These are phyloP conservation scores for Colletotrichum shisoi DNA, from an alignment of 2,329 filamentous ascomycete genomes.

Conservation along the genomic window DNA sequence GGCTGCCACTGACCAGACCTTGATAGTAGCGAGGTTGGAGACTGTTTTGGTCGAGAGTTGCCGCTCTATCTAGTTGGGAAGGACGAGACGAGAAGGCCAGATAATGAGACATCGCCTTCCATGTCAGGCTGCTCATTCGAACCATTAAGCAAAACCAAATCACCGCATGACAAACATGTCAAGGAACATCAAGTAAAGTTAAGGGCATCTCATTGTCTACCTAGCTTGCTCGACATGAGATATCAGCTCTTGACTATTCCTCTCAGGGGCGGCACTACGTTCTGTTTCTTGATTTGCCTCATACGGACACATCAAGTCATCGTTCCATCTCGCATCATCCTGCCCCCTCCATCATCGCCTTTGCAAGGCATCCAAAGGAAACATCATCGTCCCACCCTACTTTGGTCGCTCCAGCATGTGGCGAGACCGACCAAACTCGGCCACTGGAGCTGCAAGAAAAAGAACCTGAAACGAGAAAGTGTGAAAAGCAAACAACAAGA, in stretches of 20 bases:
- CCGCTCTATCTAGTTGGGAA: not conserved
- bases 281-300: constrained; percentile 3
- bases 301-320: not conserved
- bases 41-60: not conserved
- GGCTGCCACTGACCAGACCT: too few relatives aligned
- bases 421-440: constrained; percentile 20
- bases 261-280: constrained; percentile 2
- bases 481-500: constrained; percentile 20
- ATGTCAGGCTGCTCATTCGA: not conserved
- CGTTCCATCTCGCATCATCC: not conserved
- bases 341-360: constrained; percentile 11
- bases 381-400: constrained; percentile 8
- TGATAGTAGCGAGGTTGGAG: not conserved
- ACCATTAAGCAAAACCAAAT: too few relatives aligned
- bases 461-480: constrained; percentile 19
- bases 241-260: constrained; percentile 18
- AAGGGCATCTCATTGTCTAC: constrained; percentile 35
- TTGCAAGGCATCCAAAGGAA: constrained; percentile 29
- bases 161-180: not conserved
- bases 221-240: constrained; percentile 29
- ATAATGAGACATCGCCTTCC: not conserved
- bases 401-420: constrained; percentile 9
- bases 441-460: constrained; percentile 36
- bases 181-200: not conserved
- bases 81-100: not conserved